phyloP scores from a whole-genome alignment of 148 eudicot genomes.

The Nepenthes mirabilis region DNA sequence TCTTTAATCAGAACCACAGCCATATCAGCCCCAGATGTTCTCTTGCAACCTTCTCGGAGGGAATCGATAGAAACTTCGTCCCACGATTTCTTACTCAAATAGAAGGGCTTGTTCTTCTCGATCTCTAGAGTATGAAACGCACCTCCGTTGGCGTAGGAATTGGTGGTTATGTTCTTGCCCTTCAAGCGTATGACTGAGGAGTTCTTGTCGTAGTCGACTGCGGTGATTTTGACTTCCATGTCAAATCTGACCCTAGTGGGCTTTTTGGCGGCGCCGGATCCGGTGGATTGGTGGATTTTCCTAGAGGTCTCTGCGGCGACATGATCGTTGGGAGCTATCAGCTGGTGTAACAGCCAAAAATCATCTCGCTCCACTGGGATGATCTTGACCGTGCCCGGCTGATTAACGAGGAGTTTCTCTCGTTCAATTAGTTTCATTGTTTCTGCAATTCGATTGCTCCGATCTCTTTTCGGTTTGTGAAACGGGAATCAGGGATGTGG shows the following conservation, averaged over 20 bases:
- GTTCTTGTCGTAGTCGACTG: slow-evolving; percentile 4
- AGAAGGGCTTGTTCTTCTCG: slow-evolving; percentile 11
- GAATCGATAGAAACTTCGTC: slow-evolving; percentile 9
- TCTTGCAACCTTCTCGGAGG: slow-evolving; percentile 10
- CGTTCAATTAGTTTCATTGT: too few species aligned
- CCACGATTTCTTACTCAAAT: slow-evolving; percentile 12
- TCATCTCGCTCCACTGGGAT: slow-evolving; percentile 18
- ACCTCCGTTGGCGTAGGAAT: neutral
- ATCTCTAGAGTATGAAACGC: slow-evolving; percentile 14
- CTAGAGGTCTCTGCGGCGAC: slow-evolving; percentile 5
- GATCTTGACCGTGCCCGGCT: slow-evolving; percentile 12
- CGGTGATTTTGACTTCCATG: slow-evolving; percentile 3
- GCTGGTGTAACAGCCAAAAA: slow-evolving; percentile 11
- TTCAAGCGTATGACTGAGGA: slow-evolving; percentile 2
- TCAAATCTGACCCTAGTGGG: neutral
- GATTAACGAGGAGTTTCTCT: slow-evolving; percentile 1
- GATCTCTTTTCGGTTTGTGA: neutral
- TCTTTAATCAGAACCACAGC: slow-evolving; percentile 10
- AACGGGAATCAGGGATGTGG: too few species aligned
- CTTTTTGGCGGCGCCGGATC: neutral
- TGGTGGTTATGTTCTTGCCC: slow-evolving; percentile 3
- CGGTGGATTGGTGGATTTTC: slow-evolving; percentile 1
- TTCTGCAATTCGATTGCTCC: neutral
- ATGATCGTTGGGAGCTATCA: slow-evolving; percentile 4
- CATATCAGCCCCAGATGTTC: slow-evolving; percentile 15